phyloP scores from a whole-genome alignment of 2,329 filamentous ascomycete species.

The Penicillium sp. region DNA sequence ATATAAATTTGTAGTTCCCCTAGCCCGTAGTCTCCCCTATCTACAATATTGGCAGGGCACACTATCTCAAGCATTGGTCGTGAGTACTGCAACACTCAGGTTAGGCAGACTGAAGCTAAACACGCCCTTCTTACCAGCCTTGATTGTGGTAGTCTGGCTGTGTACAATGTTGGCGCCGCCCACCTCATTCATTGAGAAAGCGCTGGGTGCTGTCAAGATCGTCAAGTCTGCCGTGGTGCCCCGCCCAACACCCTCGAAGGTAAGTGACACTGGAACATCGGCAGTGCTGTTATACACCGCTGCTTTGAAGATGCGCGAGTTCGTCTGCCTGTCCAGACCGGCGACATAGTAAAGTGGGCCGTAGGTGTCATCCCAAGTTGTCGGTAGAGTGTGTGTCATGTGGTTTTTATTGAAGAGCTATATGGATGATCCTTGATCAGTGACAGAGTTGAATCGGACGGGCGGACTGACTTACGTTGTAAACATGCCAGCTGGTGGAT shows the following conservation, averaged over 20 bases:
- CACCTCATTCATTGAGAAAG: constrained; percentile 32
- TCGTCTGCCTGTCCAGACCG: constrained; percentile 36
- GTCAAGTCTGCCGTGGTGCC: constrained; percentile 39
- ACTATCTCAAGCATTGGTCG: constrained; percentile 11
- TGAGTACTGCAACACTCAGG: constrained; percentile 27
- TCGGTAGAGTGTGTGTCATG: constrained; percentile 45
- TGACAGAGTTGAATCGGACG: constrained; percentile 28
- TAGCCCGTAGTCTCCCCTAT: neutral
- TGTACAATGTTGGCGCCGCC: constrained; percentile 21
- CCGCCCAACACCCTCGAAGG: constrained; percentile 34
- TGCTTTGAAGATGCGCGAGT: constrained; percentile 44
- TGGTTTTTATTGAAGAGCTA: constrained; percentile 42
- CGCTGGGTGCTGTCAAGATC: constrained; percentile 38
- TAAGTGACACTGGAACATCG: constrained; percentile 32
- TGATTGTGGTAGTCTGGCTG: constrained; percentile 18
- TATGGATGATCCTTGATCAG: neutral
- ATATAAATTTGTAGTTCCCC: neutral
- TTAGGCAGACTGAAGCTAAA: constrained; percentile 27
- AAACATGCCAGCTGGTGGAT: constrained; percentile 29
- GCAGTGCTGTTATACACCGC: constrained; percentile 49
- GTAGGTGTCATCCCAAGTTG: constrained; percentile 36
- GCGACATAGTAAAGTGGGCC: constrained; percentile 47
- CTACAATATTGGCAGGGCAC: neutral
- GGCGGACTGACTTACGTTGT: constrained; percentile 23
- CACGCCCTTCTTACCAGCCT: constrained; percentile 23